A percentile compares a stretch with the other conserved stretches of the same genome.
Evolutionary conservation across 345 rosid genomes (phyloP).

Genomic region (Gossypium australe): DNA sequence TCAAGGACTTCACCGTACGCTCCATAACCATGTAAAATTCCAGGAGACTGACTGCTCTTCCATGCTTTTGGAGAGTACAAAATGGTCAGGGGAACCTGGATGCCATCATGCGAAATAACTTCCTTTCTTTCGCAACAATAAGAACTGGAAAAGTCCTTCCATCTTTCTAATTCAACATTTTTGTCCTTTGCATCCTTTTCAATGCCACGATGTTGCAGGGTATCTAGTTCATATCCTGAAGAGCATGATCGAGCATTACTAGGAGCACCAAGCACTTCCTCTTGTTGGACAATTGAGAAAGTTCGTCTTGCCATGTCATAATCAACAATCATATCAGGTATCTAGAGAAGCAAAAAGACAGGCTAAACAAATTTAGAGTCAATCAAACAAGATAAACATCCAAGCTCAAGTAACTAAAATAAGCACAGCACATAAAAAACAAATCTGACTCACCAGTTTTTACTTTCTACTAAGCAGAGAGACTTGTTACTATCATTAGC

Average conservation of each 20-base stretch:
- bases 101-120: slow-evolving; percentile 70
- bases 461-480: neutral
- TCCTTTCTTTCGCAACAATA: slow-evolving; percentile 70
- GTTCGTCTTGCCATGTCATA: slow-evolving; percentile 59
- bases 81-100: slow-evolving; percentile 67
- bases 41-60: slow-evolving; percentile 55
- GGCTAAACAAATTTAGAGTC: neutral
- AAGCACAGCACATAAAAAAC: neutral
- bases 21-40: slow-evolving; percentile 75
- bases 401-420: neutral
- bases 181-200: slow-evolving; percentile 14
- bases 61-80: slow-evolving; percentile 63
- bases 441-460: no score
- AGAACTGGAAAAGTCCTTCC: slow-evolving; percentile 48
- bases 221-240: slow-evolving; percentile 21
- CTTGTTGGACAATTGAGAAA: slow-evolving; percentile 61
- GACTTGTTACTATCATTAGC: neutral
- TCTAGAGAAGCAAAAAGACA: slow-evolving; percentile 40
- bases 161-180: slow-evolving; percentile 24
- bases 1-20: slow-evolving; percentile 86
- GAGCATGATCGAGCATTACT: slow-evolving; percentile 22
- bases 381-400: neutral
- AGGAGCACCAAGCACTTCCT: slow-evolving; percentile 36
- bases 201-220: slow-evolving; percentile 16
- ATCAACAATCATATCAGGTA: slow-evolving; percentile 79